A percentile compares a stretch with the other conserved stretches of the same genome.
Conservation (phyloP, 345 rosid species). For the Syzygium aromaticum region DNA sequence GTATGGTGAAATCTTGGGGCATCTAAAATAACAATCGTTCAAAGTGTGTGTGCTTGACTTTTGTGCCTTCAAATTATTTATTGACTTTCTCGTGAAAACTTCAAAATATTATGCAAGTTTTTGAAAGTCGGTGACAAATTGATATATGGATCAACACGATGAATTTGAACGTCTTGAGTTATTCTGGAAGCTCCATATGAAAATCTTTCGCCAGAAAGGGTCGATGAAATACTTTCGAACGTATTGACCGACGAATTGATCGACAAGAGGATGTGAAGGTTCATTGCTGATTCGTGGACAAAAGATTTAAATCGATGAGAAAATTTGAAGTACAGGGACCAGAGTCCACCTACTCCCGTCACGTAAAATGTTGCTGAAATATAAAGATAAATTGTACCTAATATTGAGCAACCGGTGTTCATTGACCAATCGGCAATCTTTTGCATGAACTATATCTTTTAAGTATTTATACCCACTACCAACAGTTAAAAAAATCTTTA, state of each 20-base stretch:
- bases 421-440: fast-evolving
- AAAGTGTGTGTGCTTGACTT: not conserved
- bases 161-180: not conserved
- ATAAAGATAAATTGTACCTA: not conserved
- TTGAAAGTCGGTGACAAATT: fast-evolving
- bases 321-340: no score
- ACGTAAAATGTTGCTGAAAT: fast-evolving
- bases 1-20: not conserved
- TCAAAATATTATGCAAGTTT: not conserved
- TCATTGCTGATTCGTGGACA: not conserved
- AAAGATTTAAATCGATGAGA: fast-evolving
- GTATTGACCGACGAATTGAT: fast-evolving
- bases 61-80: not conserved
- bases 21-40: not conserved
- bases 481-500: not conserved
- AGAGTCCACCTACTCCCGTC: fast-evolving
- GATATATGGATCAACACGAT: fast-evolving
- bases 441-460: not conserved
- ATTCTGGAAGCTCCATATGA: not conserved
- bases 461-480: not conserved
- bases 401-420: fast-evolving
- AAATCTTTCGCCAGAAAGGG: not conserved
- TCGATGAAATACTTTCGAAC: fast-evolving
- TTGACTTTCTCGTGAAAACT: not conserved
- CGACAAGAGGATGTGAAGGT: not conserved